Evolutionary conservation across 805 yeast species (phyloP).

Genomic region (Metschnikowia gelsemii): DNA sequence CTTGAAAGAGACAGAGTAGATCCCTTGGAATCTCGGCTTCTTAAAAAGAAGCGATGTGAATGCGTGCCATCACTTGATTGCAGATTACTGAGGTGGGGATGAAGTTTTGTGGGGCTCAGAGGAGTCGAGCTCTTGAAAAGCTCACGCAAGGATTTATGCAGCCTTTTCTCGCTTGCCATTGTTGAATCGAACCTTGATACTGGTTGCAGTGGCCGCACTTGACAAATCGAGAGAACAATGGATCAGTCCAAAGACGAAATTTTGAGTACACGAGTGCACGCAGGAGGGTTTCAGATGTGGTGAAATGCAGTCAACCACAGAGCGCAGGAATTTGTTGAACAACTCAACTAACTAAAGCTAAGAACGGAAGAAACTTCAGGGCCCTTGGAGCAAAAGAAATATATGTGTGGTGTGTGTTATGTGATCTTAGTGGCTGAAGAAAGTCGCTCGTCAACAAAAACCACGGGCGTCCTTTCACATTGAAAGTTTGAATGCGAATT

Average conservation of each 20-base stretch:
- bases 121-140: slow-evolving; percentile 13
- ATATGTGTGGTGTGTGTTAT: not conserved
- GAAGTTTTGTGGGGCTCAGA: slow-evolving; percentile 9
- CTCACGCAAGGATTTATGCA: slow-evolving; percentile 17
- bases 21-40: slow-evolving; percentile 23
- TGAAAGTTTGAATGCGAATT: slow-evolving; percentile 6
- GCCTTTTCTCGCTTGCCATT: slow-evolving; percentile 17
- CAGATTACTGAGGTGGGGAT: slow-evolving; percentile 5
- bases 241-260: not conserved
- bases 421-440: not conserved
- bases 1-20: slow-evolving; percentile 30
- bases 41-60: slow-evolving; percentile 28
- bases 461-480: not conserved
- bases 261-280: not conserved
- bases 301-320: not conserved
- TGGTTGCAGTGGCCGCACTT: not conserved
- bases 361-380: no score
- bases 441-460: slow-evolving; percentile 1
- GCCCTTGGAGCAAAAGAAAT: not conserved
- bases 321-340: no score
- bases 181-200: not conserved
- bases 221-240: slow-evolving; percentile 4
- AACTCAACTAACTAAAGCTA: no score
- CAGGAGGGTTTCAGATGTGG: not conserved
- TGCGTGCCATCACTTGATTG: slow-evolving; percentile 5